Base-by-base conservation (phyloP, 2,329 filamentous ascomycete genomes). In the Cercospora sp. region DNA sequence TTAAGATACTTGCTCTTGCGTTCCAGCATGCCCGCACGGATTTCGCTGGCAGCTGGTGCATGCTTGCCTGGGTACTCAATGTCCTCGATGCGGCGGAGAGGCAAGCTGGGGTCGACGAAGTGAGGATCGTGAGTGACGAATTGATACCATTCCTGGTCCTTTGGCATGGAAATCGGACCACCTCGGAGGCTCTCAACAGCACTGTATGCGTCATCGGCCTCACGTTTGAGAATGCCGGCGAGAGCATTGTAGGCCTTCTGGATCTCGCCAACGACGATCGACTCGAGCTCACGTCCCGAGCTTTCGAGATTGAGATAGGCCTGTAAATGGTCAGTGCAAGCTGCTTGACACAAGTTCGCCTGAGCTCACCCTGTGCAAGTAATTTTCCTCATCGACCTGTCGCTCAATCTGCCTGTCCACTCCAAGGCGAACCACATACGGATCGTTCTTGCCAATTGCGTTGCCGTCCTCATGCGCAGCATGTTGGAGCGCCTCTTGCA, bases 1-100 rank as follows among this genome's bases (percentile, higher is more conserved):
- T 97, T 98, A 69, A 99, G 83, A 77, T 98, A 99, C 78, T 98
- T 99, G 86, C 93, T 97, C 88, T 98, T 98, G 73, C 95, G 90
- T 83, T 99, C 95, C 39, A 99, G 84, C 80, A 97, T 89, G 2
- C 95, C 95, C 20, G 93, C 92, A 69, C 94, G 87, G 63, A 99
- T 91, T 79, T 98, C 94, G 69, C 91, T 84, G 78, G 85, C 92
- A 80, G 92, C 88, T 69, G 91, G 89, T 79, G 97, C 91, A 74
- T 96, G 87, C 77, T 92, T 93, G 51, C 95, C 95, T 18, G 94
- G 94, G 78, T 98, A 99, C 68, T 92, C 88, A 72, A 99, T 96
- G 70, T 92, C 90, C 75, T 96, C 88, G 20, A 92, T 81, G 63
- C 89, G 87, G 65, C 95, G 88, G 68, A 97, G 82, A 5, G 94